Evolutionary conservation across 129 eudicot genomes (phyloP).

Genomic region (Solidago caesia): DNA sequence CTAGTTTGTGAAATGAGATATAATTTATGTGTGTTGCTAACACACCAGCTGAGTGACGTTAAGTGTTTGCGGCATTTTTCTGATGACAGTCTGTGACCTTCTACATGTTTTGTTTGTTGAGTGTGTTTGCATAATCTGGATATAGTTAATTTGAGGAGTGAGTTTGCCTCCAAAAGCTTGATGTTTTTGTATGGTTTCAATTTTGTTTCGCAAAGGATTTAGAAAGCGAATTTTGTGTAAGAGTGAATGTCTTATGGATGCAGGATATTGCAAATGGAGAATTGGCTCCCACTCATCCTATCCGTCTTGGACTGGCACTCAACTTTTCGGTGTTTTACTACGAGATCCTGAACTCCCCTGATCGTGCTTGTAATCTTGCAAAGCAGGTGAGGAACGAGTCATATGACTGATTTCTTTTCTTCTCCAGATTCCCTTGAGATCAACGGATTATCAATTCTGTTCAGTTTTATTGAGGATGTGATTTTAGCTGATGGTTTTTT

Average conservation of each 20-base stretch:
- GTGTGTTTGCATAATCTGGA: background rate
- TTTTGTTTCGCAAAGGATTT: background rate
- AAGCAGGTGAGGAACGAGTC: constrained; percentile 56
- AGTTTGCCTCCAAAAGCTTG: background rate
- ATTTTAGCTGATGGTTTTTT: constrained; percentile 24
- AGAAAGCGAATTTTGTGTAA: constrained; percentile 1
- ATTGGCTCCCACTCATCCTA: constrained; percentile 81
- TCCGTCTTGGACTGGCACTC: constrained; percentile 81
- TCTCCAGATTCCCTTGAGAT: background rate
- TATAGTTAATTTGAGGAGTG: background rate
- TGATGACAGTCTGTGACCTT: background rate
- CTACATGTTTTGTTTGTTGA: background rate
- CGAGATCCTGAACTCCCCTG: constrained; percentile 83
- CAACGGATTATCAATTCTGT: background rate
- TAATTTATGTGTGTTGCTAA: background rate
- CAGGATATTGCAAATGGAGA: constrained; percentile 86
- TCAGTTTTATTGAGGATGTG: background rate
- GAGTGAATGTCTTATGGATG: constrained; percentile 22
- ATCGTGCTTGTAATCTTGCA: constrained; percentile 84
- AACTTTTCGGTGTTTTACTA: constrained; percentile 85
- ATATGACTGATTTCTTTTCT: background rate
- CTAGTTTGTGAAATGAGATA: background rate
- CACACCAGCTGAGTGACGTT: background rate
- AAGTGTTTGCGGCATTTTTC: background rate
- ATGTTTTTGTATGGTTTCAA: background rate